Percentiles rank a stretch among this genome's conserved stretches.
phyloP scores from a whole-genome alignment of 1,284 basidiomycete genomes.

The Cerioporus squamosus region DNA sequence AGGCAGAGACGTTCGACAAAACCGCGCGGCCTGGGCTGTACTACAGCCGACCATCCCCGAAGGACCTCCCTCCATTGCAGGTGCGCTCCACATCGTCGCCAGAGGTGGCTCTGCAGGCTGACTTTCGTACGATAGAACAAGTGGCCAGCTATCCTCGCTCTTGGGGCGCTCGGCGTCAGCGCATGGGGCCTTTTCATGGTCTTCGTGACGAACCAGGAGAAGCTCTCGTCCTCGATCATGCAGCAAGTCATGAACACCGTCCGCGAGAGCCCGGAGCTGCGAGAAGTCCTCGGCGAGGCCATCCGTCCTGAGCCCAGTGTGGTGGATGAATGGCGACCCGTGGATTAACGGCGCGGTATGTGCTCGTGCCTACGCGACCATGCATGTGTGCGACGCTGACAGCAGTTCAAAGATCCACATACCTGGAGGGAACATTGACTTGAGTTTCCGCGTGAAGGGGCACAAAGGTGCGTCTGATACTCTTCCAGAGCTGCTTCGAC shows the following conservation, averaged over 20 bases:
- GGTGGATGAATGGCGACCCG: conserved; percentile 80
- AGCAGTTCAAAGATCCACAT: conserved; percentile 62
- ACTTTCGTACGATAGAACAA: conserved; percentile 38
- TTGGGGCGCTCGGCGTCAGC: conserved; percentile 55
- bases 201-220: conserved; percentile 77
- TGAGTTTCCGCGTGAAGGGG: conserved; percentile 76
- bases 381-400: not conserved
- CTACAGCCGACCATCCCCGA: conserved; percentile 38
- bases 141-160: conserved; percentile 64
- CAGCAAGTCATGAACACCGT: conserved; percentile 65
- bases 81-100: conserved; percentile 31
- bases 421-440: conserved; percentile 75
- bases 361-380: conserved; percentile 11
- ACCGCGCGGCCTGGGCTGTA: conserved; percentile 40
- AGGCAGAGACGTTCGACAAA: conserved; percentile 38
- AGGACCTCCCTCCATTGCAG: conserved; percentile 48
- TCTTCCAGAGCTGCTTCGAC: not conserved
- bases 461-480: conserved; percentile 53
- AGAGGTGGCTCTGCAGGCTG: not conserved
- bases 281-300: conserved; percentile 64
- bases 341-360: conserved; percentile 69
- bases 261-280: conserved; percentile 52
- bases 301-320: conserved; percentile 72
- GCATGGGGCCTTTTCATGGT: conserved; percentile 72
- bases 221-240: conserved; percentile 75